Evolutionary conservation across 352 stramenopile species (phyloP).

Genomic region (Phytophthora litchii): DNA sequence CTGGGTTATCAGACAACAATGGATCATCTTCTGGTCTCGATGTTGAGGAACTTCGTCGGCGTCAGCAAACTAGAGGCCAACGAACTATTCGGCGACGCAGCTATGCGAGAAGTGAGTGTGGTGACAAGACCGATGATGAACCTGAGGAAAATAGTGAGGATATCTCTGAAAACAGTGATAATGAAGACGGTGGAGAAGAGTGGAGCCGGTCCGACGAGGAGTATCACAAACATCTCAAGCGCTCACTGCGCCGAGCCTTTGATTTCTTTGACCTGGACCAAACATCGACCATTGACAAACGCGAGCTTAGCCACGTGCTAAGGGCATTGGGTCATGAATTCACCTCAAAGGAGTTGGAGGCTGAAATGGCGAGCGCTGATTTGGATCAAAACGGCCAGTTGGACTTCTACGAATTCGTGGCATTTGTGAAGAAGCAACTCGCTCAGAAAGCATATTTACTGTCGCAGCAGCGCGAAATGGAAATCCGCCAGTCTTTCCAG

Average conservation of each 20-base stretch:
- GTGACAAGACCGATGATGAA: slow-evolving; percentile 14
- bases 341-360: slow-evolving; percentile 64
- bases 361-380: slow-evolving; percentile 63
- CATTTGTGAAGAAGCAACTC: slow-evolving; percentile 72
- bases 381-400: slow-evolving; percentile 69
- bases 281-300: slow-evolving; percentile 73
- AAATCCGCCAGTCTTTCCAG: slow-evolving; percentile 78
- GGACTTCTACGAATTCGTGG: slow-evolving; percentile 79
- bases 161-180: slow-evolving; percentile 15
- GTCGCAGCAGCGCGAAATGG: slow-evolving; percentile 66
- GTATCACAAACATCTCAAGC: slow-evolving; percentile 68
- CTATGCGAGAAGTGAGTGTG: slow-evolving; percentile 1
- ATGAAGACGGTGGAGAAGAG: slow-evolving; percentile 26
- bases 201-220: slow-evolving; percentile 57
- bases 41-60: slow-evolving; percentile 39
- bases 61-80: slow-evolving; percentile 28
- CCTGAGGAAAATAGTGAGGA: neutral
- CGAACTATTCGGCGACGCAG: slow-evolving; percentile 5
- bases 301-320: slow-evolving; percentile 68
- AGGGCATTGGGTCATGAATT: slow-evolving; percentile 76
- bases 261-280: slow-evolving; percentile 83
- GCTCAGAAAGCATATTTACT: slow-evolving; percentile 61
- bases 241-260: slow-evolving; percentile 64
- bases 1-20: slow-evolving; percentile 21
- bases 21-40: slow-evolving; percentile 50